phyloP scores from a whole-genome alignment of 1,284 basidiomycete genomes.

The Stereum hirsutum region DNA sequence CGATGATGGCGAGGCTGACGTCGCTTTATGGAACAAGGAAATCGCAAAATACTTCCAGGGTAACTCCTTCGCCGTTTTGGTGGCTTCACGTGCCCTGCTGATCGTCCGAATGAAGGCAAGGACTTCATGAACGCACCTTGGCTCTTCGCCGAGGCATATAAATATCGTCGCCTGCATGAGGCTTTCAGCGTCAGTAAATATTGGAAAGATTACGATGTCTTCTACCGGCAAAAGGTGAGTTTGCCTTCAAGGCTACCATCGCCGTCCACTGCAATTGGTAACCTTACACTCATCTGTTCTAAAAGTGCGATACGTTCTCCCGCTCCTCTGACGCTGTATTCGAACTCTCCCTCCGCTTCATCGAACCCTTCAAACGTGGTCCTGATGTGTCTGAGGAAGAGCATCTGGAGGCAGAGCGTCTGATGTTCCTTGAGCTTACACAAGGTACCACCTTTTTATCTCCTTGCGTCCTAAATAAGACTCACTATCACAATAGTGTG shows the following conservation, averaged over 20 bases:
- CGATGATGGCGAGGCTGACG: constrained; percentile 91
- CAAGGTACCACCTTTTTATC: constrained; percentile 38
- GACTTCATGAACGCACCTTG: constrained; percentile 96
- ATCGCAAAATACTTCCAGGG: constrained; percentile 92
- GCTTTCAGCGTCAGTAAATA: constrained; percentile 91
- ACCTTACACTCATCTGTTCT: constrained; percentile 1
- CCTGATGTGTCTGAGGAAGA: constrained; percentile 45
- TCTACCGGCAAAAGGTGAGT: constrained; percentile 81
- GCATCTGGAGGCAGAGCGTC: constrained; percentile 70
- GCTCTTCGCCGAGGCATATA: constrained; percentile 97
- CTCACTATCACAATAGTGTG: constrained; percentile 48
- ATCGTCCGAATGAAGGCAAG: constrained; percentile 46
- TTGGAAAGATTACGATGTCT: constrained; percentile 87
- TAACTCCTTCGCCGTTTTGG: constrained; percentile 16
- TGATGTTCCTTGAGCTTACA: constrained; percentile 92
- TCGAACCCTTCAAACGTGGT: constrained; percentile 70
- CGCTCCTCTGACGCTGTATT: constrained; percentile 91
- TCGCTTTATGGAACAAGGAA: constrained; percentile 96
- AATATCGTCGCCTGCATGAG: constrained; percentile 92
- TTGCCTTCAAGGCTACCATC: background rate
- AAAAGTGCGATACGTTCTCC: constrained; percentile 90
- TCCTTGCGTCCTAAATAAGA: constrained; percentile 6
- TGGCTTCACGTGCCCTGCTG: background rate
- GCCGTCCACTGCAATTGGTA: no score
- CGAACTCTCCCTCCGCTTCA: constrained; percentile 90